A percentile compares a stretch with the other conserved stretches of the same genome.
Evolutionary conservation across 177 flowering plant genomes (phyloP).

Genomic region (Vitis hybrid): DNA sequence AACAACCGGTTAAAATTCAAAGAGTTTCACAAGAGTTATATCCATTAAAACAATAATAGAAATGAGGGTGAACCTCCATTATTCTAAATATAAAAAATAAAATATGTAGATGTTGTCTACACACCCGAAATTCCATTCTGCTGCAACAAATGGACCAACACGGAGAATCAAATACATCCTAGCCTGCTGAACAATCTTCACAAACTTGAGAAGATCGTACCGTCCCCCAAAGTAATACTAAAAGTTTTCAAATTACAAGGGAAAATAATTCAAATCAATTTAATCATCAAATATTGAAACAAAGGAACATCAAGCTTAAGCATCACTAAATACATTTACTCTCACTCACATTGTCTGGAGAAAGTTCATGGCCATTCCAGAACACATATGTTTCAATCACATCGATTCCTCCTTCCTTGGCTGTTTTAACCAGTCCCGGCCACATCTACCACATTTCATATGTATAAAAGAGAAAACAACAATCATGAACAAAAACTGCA

Average conservation of each 20-base stretch:
- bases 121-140: constrained; percentile 97
- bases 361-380: constrained; percentile 95
- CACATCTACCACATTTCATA: constrained; percentile 71
- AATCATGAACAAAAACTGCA: background rate
- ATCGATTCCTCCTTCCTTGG: constrained; percentile 89
- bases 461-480: background rate
- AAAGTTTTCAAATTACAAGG: constrained; percentile 1
- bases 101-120: background rate
- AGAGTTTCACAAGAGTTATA: background rate
- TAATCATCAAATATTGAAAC: background rate
- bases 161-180: constrained; percentile 83
- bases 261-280: background rate
- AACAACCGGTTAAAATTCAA: background rate
- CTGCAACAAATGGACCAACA: constrained; percentile 94
- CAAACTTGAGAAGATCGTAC: constrained; percentile 82
- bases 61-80: background rate
- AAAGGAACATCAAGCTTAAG: background rate
- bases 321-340: background rate
- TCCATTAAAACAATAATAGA: background rate
- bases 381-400: constrained; percentile 91
- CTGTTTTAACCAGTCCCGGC: constrained; percentile 82
- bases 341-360: constrained; percentile 71
- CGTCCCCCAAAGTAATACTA: constrained; percentile 88
- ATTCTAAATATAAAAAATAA: background rate
- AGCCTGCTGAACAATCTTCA: constrained; percentile 77